A percentile compares a stretch with the other conserved stretches of the same genome.
phyloP scores from a whole-genome alignment of 257 asterid species.

The Solanum sejunctum region DNA sequence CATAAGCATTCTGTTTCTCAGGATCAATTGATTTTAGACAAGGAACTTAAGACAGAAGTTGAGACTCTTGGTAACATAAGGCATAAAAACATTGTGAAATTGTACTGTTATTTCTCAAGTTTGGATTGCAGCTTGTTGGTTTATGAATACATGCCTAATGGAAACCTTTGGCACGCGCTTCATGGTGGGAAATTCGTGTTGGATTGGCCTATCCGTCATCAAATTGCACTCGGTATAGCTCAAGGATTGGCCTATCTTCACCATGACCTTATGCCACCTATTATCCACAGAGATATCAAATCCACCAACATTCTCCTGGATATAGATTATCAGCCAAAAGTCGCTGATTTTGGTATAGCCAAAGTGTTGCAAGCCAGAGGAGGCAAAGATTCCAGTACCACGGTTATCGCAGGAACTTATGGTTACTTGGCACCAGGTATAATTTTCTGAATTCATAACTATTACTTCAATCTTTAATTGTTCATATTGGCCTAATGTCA shows the following conservation, averaged over 20 bases:
- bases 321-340: conserved; percentile 59
- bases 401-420: conserved; percentile 77
- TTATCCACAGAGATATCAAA: conserved; percentile 80
- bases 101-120: conserved; percentile 66
- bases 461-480: neutral
- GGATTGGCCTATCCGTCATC: conserved; percentile 79
- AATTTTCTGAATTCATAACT: neutral
- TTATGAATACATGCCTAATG: conserved; percentile 82
- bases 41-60: conserved; percentile 71
- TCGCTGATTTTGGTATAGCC: conserved; percentile 91
- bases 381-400: conserved; percentile 56
- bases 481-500: neutral
- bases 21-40: conserved; percentile 35
- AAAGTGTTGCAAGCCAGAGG: conserved; percentile 74
- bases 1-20: conserved; percentile 27
- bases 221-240: conserved; percentile 70
- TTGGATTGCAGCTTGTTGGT: conserved; percentile 59
- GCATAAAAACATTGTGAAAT: conserved; percentile 90
- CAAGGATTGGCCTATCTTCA: conserved; percentile 90
- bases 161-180: conserved; percentile 81
- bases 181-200: conserved; percentile 40
- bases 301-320: conserved; percentile 78
- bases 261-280: conserved; percentile 67
- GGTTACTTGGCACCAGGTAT: conserved; percentile 98
- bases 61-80: conserved; percentile 85